Conservation (phyloP, 331 rosid species). For the Malus hybrid region DNA sequence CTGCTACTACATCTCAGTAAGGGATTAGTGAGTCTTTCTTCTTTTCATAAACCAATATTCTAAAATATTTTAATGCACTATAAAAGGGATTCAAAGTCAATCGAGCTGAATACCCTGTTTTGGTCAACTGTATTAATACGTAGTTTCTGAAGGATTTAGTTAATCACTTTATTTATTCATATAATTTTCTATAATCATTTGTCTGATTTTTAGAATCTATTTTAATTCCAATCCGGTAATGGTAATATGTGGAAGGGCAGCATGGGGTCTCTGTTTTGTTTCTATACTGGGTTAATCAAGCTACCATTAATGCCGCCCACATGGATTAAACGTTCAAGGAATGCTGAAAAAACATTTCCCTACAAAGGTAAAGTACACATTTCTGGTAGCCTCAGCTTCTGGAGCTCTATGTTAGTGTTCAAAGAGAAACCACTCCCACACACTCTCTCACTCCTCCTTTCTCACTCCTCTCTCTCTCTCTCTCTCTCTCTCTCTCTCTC, state of each 20-base stretch:
- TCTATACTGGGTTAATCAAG: conserved; percentile 2
- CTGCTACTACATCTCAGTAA: not conserved
- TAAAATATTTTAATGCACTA: too few relatives aligned
- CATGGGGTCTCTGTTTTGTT: conserved; percentile 1
- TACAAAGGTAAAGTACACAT: conserved; percentile 20
- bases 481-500: not conserved
- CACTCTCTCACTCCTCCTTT: not conserved
- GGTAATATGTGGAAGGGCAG: conserved; percentile 8
- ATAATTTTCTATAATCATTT: not conserved
- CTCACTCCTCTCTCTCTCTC: not conserved
- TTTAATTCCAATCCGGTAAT: not conserved
- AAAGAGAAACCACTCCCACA: conserved; percentile 11
- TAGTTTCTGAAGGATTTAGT: too few relatives aligned
- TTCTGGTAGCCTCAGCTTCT: not conserved
- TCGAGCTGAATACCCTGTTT: not conserved
- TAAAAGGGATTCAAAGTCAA: too few relatives aligned
- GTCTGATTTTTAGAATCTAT: not conserved
- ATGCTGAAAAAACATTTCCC: not conserved
- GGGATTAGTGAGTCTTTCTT: too few relatives aligned
- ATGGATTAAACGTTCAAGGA: not conserved
- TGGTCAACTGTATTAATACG: not conserved
- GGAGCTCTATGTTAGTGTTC: conserved; percentile 6
- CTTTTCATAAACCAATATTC: too few relatives aligned
- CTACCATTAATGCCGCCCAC: not conserved
- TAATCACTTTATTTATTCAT: too few relatives aligned